These are phyloP conservation scores for Acanthamoeba royreba DNA, from an alignment of 208 protist genomes.

Conservation along the genomic window DNA sequence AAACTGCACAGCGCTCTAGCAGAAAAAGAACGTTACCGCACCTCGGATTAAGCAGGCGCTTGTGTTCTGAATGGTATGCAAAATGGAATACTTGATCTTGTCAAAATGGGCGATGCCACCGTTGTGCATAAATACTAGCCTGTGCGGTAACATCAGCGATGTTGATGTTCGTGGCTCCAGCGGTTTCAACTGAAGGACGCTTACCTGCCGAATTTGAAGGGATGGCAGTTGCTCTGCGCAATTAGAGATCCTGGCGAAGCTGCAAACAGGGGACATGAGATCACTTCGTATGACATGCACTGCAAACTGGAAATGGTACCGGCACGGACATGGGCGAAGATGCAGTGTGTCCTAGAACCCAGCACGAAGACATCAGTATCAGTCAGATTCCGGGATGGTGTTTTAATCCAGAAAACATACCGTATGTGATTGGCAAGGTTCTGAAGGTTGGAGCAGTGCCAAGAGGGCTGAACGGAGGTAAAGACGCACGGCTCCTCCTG, in stretches of 20 bases:
- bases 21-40: neutral
- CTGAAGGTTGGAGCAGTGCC: slow-evolving; percentile 27
- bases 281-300: neutral
- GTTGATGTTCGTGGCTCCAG: too few species aligned
- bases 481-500: neutral
- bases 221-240: neutral
- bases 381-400: neutral
- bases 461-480: neutral
- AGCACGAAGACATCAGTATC: neutral
- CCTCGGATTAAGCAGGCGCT: neutral
- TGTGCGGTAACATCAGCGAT: too few species aligned
- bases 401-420: neutral
- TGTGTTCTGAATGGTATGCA: neutral
- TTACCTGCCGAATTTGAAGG: neutral
- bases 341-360: neutral
- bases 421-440: neutral
- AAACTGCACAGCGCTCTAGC: neutral
- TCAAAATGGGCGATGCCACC: neutral
- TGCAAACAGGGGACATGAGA: neutral
- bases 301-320: neutral
- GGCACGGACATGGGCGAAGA: neutral
- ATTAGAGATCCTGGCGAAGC: neutral
- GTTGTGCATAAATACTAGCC: slow-evolving; percentile 29
- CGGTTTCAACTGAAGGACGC: too few species aligned
- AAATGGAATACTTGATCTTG: neutral